Evolutionary conservation across 2,329 filamentous ascomycete species (phyloP).

Genomic region (Aureobasidium zeae): DNA sequence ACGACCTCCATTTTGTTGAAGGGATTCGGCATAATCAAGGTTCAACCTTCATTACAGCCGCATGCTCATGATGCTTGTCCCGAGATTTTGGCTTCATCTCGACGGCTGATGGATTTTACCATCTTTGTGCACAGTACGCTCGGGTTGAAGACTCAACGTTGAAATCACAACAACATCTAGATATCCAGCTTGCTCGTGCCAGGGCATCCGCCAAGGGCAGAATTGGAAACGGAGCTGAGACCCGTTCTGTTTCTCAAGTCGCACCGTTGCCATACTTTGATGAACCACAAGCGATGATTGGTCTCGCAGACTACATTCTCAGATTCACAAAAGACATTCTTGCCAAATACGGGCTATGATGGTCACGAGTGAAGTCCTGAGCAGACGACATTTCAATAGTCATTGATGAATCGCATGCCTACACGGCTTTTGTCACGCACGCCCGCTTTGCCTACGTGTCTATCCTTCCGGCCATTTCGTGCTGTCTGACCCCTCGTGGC

Average conservation of each 20-base stretch:
- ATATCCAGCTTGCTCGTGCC: constrained; percentile 9
- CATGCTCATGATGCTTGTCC: constrained; percentile 11
- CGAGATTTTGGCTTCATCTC: constrained; percentile 1
- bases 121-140: background rate
- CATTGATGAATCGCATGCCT: too few relatives aligned
- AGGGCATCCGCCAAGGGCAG: background rate
- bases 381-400: too few relatives aligned
- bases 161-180: background rate
- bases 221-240: constrained; percentile 3
- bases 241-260: constrained; percentile 4
- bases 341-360: too few relatives aligned
- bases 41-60: constrained; percentile 8
- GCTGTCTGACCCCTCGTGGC: constrained; percentile 13
- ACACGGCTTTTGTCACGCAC: too few relatives aligned
- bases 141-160: constrained; percentile 11
- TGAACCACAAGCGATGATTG: constrained; percentile 4
- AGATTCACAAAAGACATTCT: too few relatives aligned
- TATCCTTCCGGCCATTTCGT: constrained; percentile 1
- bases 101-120: too few relatives aligned
- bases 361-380: too few relatives aligned
- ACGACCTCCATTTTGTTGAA: constrained; percentile 12
- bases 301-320: constrained; percentile 1
- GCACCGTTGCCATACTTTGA: constrained; percentile 10
- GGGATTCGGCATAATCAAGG: constrained; percentile 2
- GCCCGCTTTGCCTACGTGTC: constrained; percentile 1